Percentiles rank a stretch among this genome's conserved stretches.
These are phyloP conservation scores for Pseudogymnoascus sp. DNA, from an alignment of 2,329 filamentous ascomycete species.

Conservation along the genomic window DNA sequence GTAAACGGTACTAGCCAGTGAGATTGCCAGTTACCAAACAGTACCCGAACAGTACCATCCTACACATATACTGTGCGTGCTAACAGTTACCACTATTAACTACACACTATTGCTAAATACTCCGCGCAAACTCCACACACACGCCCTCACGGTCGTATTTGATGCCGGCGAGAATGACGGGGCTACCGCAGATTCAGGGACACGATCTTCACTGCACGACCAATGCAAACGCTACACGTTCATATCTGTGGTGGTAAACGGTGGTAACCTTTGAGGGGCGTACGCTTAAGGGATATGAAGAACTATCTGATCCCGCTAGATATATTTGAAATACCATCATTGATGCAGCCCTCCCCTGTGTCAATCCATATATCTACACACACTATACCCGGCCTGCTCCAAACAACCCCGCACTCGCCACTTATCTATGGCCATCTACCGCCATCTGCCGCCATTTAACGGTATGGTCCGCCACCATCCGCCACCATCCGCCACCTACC, in stretches of 20 bases:
- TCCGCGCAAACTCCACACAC: neutral
- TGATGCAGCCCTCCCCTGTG: neutral
- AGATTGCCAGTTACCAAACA: neutral
- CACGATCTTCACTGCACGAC: neutral
- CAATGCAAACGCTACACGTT: conserved; percentile 4
- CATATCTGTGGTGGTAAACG: neutral
- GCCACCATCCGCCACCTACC: neutral
- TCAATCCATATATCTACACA: neutral
- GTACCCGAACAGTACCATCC: neutral
- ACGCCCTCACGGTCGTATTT: neutral
- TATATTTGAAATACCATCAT: neutral
- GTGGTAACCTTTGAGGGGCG: neutral
- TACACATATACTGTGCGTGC: neutral
- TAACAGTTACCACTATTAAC: neutral
- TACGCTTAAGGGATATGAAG: neutral
- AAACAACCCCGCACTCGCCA: neutral
- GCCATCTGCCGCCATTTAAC: neutral
- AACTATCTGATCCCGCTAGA: neutral
- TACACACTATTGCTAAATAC: neutral
- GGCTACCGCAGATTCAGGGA: neutral
- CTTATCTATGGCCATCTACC: neutral
- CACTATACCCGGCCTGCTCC: neutral
- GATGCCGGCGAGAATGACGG: neutral
- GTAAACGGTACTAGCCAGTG: neutral
- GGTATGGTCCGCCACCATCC: neutral